These are phyloP conservation scores for Dactylella cylindrospora DNA, from an alignment of 2,329 filamentous ascomycete genomes.

Conservation along the genomic window DNA sequence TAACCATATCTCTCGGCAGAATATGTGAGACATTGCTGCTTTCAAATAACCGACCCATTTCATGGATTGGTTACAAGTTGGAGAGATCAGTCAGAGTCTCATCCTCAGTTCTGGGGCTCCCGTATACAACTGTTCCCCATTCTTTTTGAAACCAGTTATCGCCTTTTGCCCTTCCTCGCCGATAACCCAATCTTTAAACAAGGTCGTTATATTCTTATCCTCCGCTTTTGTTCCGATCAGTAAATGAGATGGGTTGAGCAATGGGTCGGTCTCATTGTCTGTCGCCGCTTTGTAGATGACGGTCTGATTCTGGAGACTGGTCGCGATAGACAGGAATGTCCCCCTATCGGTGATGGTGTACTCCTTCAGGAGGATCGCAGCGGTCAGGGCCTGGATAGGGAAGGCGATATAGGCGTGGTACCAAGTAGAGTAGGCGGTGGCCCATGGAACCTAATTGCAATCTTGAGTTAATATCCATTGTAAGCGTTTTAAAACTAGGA, in stretches of 20 bases:
- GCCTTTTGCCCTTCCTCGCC: slow-evolving; percentile 52
- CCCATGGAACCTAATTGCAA: slow-evolving; percentile 54
- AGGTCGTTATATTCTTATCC: slow-evolving; percentile 51
- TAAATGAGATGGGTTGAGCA: slow-evolving; percentile 56
- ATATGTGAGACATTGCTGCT: neutral
- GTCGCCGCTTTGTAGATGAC: slow-evolving; percentile 52
- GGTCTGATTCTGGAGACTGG: slow-evolving; percentile 50
- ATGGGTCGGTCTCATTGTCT: slow-evolving; percentile 52
- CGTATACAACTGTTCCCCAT: slow-evolving; percentile 52
- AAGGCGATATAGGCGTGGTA: slow-evolving; percentile 57
- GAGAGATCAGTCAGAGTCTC: neutral
- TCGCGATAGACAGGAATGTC: slow-evolving; percentile 54
- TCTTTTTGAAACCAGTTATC: slow-evolving; percentile 53
- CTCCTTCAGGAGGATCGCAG: slow-evolving; percentile 54
- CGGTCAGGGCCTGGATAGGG: slow-evolving; percentile 55
- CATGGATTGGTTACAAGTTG: neutral
- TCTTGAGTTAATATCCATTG: neutral
- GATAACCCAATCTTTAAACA: slow-evolving; percentile 54
- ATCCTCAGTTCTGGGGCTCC: slow-evolving; percentile 49
- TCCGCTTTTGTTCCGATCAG: slow-evolving; percentile 52
- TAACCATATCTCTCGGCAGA: neutral
- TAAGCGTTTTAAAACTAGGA: neutral
- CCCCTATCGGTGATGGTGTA: slow-evolving; percentile 57
- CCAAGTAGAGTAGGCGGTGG: slow-evolving; percentile 55
- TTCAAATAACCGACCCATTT: neutral